phyloP scores from a whole-genome alignment of 2,329 filamentous ascomycete species.

The Trichoderma arundinaceum region DNA sequence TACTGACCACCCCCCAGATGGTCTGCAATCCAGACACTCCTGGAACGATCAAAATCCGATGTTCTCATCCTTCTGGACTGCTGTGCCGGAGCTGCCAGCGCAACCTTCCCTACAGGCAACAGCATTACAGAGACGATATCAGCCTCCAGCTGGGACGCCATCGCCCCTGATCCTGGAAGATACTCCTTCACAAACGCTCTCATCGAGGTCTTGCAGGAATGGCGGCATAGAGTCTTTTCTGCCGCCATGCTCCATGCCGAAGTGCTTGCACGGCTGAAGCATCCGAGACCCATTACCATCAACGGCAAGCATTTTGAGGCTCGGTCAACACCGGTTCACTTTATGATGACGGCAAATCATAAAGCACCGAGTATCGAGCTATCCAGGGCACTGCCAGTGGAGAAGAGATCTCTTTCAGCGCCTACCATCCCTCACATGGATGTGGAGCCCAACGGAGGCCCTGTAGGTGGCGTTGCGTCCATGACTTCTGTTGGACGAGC shows the following conservation, averaged over 20 bases:
- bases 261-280: constrained; percentile 63
- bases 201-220: constrained; percentile 64
- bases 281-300: constrained; percentile 61
- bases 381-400: constrained; percentile 44
- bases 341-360: constrained; percentile 68
- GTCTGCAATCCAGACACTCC: constrained; percentile 65
- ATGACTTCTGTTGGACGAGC: constrained; percentile 37
- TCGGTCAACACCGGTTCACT: constrained; percentile 64
- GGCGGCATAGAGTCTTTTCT: constrained; percentile 60
- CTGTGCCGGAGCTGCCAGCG: constrained; percentile 64
- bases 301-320: constrained; percentile 64
- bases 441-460: constrained; percentile 28
- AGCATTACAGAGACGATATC: constrained; percentile 68
- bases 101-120: constrained; percentile 62
- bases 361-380: constrained; percentile 64
- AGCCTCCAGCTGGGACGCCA: constrained; percentile 66
- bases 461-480: background rate
- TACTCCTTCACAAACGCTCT: constrained; percentile 65
- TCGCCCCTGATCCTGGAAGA: constrained; percentile 63
- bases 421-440: constrained; percentile 36
- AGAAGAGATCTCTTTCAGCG: constrained; percentile 36
- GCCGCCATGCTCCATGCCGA: constrained; percentile 67
- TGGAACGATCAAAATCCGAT: constrained; percentile 63
- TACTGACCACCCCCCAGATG: constrained; percentile 46
- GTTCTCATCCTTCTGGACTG: constrained; percentile 64